Evolutionary conservation across 2,329 filamentous ascomycete genomes (phyloP).

Genomic region (Alternaria ethzedia): DNA sequence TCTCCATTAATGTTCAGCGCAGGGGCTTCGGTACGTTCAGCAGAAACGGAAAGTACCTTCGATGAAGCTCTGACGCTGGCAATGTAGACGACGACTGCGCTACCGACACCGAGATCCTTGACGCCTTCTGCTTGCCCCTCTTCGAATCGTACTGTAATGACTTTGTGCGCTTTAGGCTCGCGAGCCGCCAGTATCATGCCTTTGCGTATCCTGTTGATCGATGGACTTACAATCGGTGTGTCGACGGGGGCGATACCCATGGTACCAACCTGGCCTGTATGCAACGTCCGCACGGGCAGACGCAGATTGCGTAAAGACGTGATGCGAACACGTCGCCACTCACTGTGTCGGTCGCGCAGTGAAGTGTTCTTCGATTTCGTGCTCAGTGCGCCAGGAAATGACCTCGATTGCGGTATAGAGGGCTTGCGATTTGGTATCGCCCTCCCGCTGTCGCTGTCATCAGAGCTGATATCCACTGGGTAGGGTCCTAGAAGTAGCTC

Average conservation of each 20-base stretch:
- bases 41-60: conserved; percentile 65
- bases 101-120: conserved; percentile 68
- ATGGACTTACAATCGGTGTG: conserved; percentile 33
- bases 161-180: conserved; percentile 60
- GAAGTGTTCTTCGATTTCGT: conserved; percentile 21
- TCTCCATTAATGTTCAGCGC: conserved; percentile 20
- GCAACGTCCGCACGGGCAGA: conserved; percentile 77
- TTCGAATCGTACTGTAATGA: conserved; percentile 70
- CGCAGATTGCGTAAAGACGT: conserved; percentile 88
- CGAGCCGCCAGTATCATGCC: conserved; percentile 79
- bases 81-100: conserved; percentile 80
- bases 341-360: conserved; percentile 32
- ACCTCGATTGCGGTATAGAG: conserved; percentile 52
- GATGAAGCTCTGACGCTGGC: conserved; percentile 86
- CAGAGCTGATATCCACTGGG: conserved; percentile 37
- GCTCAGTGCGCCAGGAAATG: conserved; percentile 56
- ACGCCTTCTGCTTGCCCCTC: conserved; percentile 60
- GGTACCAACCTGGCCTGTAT: conserved; percentile 85
- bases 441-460: conserved; percentile 48
- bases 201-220: conserved; percentile 62
- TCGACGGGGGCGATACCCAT: conserved; percentile 70
- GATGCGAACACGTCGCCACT: conserved; percentile 82
- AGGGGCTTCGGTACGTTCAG: conserved; percentile 1
- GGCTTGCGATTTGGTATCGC: conserved; percentile 29
- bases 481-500: conserved; percentile 79